Evolutionary conservation across 2,329 filamentous ascomycete genomes (phyloP).

Genomic region (Colletotrichum neosansevieriae): DNA sequence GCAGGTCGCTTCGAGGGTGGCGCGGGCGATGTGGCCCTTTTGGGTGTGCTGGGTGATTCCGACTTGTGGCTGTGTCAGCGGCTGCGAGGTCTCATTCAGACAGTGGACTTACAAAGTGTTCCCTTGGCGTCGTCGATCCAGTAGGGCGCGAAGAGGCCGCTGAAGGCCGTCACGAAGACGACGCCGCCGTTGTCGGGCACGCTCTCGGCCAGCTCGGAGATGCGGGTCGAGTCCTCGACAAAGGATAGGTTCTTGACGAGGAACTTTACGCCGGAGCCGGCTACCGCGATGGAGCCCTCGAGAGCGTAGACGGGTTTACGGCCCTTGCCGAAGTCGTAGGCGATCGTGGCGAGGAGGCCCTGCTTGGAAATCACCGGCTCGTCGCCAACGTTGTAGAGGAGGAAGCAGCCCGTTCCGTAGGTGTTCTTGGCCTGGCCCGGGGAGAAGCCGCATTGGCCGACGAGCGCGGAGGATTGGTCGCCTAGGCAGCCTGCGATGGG

Average conservation of each 20-base stretch:
- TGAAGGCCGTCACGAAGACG: constrained; percentile 90
- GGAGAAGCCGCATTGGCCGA: constrained; percentile 86
- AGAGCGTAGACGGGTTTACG: constrained; percentile 79
- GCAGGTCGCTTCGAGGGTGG: constrained; percentile 90
- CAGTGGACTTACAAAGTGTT: constrained; percentile 74
- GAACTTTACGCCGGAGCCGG: constrained; percentile 84
- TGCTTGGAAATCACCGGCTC: constrained; percentile 88
- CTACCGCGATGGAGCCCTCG: constrained; percentile 86
- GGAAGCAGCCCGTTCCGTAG: constrained; percentile 90
- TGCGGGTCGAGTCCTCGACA: constrained; percentile 62
- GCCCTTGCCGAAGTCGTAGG: constrained; percentile 79
- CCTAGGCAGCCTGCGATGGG: constrained; percentile 87
- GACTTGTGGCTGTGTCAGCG: constrained; percentile 57
- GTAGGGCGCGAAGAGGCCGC: constrained; percentile 90
- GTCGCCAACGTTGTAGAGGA: constrained; percentile 88
- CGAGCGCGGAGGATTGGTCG: constrained; percentile 87
- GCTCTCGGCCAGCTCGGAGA: constrained; percentile 63
- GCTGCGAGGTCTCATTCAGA: not conserved
- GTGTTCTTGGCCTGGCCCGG: constrained; percentile 91
- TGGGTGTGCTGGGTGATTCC: constrained; percentile 89
- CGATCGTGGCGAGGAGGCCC: constrained; percentile 87
- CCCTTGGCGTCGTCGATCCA: constrained; percentile 95
- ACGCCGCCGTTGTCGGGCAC: constrained; percentile 83
- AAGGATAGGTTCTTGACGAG: constrained; percentile 74
- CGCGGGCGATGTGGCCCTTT: constrained; percentile 87